Conservation (phyloP, 495 filamentous ascomycete genomes). For the Neurospora sublineolata region DNA sequence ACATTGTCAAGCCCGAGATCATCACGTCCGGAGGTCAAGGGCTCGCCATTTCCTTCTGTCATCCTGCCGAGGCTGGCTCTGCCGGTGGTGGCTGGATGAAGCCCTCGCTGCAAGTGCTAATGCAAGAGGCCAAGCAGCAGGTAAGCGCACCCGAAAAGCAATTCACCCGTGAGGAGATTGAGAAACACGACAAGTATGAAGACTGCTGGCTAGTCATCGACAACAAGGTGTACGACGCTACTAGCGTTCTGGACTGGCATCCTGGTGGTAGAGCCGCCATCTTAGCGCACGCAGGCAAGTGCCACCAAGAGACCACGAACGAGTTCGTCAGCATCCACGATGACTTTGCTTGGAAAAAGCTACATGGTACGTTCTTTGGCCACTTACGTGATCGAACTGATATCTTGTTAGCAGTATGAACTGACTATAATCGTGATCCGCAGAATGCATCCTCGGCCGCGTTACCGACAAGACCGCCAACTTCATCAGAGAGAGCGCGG, state of each 20-base stretch:
- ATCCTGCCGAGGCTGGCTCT: slow-evolving; percentile 7
- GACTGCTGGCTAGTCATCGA: slow-evolving; percentile 61
- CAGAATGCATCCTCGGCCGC: slow-evolving; percentile 25
- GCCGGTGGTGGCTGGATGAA: slow-evolving; percentile 7
- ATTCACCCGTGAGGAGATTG: slow-evolving; percentile 30
- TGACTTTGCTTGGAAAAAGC: slow-evolving; percentile 3
- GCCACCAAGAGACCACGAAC: slow-evolving; percentile 3
- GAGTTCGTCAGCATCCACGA: slow-evolving; percentile 7
- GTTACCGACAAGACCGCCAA: slow-evolving; percentile 27
- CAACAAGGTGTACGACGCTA: slow-evolving; percentile 63
- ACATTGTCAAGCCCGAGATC: slow-evolving; percentile 4
- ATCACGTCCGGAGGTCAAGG: background rate
- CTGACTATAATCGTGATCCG: background rate
- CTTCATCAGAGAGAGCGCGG: slow-evolving; percentile 22
- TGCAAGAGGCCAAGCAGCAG: slow-evolving; percentile 2
- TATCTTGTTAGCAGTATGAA: background rate
- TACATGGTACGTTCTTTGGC: background rate
- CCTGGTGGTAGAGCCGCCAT: slow-evolving; percentile 48
- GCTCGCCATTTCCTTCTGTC: slow-evolving; percentile 1
- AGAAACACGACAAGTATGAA: slow-evolving; percentile 52
- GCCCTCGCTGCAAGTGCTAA: slow-evolving; percentile 3
- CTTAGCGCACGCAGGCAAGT: slow-evolving; percentile 4
- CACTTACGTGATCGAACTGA: background rate
- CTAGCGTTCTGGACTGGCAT: slow-evolving; percentile 58
- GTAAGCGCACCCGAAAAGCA: slow-evolving; percentile 3